These are phyloP conservation scores for Fusarium sp. DNA, from an alignment of 2,329 filamentous ascomycete genomes.

Conservation along the genomic window DNA sequence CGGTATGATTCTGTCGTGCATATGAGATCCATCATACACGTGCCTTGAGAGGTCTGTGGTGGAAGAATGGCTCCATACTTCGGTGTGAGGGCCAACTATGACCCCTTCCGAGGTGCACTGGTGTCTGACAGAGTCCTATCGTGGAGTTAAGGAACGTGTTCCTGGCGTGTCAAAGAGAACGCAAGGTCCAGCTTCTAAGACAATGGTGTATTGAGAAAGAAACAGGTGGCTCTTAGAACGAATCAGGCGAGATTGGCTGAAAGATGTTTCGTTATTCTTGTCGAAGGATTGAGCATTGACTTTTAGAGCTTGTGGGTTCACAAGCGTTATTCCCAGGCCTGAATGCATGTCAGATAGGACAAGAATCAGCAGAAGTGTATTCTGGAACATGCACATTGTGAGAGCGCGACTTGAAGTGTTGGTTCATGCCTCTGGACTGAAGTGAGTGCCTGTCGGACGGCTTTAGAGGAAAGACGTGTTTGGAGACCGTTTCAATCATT, in stretches of 20 bases:
- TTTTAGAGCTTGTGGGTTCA: neutral
- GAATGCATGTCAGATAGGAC: conserved; percentile 2
- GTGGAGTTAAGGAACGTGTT: conserved; percentile 21
- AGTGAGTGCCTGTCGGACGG: neutral
- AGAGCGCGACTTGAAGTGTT: neutral
- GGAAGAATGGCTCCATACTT: conserved; percentile 34
- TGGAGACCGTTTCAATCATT: neutral
- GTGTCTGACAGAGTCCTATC: conserved; percentile 2
- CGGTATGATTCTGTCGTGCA: conserved; percentile 21
- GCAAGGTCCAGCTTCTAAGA: conserved; percentile 8
- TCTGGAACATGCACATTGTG: conserved; percentile 6
- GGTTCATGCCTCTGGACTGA: conserved; percentile 1
- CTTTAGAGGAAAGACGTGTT: neutral
- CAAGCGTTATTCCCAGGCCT: neutral
- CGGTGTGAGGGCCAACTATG: conserved; percentile 28
- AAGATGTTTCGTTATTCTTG: neutral
- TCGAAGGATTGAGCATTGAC: conserved; percentile 7
- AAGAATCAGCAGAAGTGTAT: neutral
- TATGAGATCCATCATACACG: conserved; percentile 21
- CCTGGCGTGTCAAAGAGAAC: conserved; percentile 21
- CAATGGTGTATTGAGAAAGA: neutral
- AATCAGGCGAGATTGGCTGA: conserved; percentile 4
- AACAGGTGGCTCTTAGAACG: neutral
- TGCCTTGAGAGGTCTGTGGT: conserved; percentile 27
- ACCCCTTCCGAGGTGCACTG: conserved; percentile 24